Percentiles rank a stretch among this genome's conserved stretches.
phyloP scores from a whole-genome alignment of 139 green algal species.

The Zygnema cylindricum region DNA sequence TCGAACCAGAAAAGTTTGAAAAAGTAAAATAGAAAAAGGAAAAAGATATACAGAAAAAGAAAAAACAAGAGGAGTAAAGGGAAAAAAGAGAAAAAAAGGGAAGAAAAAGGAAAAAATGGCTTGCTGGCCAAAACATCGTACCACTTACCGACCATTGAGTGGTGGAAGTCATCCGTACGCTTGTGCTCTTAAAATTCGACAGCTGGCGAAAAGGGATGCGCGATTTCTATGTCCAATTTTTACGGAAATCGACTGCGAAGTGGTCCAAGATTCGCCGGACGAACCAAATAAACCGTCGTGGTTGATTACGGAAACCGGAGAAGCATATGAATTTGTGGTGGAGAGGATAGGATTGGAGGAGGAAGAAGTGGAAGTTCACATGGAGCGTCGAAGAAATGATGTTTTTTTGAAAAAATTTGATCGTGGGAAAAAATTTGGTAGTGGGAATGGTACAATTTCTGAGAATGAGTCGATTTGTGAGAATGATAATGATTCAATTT shows the following conservation, averaged over 20 bases:
- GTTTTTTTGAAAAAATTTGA: too few species aligned
- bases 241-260: not conserved
- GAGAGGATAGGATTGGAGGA: not conserved
- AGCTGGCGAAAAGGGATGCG: not conserved
- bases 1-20: not conserved
- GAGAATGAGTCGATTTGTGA: not conserved
- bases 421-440: too few species aligned
- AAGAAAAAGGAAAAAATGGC: not conserved
- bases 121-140: not conserved
- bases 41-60: not conserved
- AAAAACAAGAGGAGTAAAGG: not conserved
- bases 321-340: slow-evolving; percentile 24
- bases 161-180: not conserved
- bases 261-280: not conserved
- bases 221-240: not conserved
- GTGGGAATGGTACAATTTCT: not conserved
- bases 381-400: not conserved
- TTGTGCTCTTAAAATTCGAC: not conserved
- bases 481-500: not conserved
- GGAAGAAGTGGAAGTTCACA: slow-evolving; percentile 7
- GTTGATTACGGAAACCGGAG: slow-evolving; percentile 22
- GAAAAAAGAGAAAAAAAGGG: not conserved
- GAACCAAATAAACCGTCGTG: not conserved
- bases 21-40: not conserved
- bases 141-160: not conserved